Percentiles rank a stretch among this genome's conserved stretches.
Evolutionary conservation across 1,139 yeast species (phyloP).

Genomic region (Pichia sp.): DNA sequence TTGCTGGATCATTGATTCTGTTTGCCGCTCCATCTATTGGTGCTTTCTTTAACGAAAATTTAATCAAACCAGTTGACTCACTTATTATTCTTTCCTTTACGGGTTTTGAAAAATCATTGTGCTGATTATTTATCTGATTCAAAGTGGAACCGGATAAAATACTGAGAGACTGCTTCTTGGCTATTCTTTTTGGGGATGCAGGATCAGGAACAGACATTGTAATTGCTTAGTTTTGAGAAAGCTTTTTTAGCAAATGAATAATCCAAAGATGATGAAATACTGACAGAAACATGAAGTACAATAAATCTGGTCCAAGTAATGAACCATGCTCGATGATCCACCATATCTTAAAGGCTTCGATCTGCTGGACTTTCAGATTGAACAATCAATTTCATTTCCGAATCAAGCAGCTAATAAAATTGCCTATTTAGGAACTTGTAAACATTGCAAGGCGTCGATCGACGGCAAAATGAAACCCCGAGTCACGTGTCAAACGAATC

Average conservation of each 20-base stretch:
- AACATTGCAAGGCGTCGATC: not conserved
- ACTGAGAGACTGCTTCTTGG: constrained; percentile 32
- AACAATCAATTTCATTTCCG: not conserved
- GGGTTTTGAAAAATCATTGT: constrained; percentile 19
- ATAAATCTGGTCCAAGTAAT: not conserved
- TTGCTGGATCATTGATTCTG: not conserved
- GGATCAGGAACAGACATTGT: constrained; percentile 5
- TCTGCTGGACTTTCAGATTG: not conserved
- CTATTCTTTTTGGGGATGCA: constrained; percentile 17
- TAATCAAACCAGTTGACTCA: constrained; percentile 33
- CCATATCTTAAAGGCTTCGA: not conserved
- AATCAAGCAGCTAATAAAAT: not conserved
- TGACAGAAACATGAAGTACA: not conserved
- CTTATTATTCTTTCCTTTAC: constrained; percentile 31
- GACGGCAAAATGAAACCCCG: not conserved
- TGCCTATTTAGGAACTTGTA: constrained; percentile 1
- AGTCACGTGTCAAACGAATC: not conserved
- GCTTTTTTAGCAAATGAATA: not conserved
- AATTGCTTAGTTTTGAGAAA: not conserved
- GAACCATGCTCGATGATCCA: too few relatives aligned
- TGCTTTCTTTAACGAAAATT: constrained; percentile 27
- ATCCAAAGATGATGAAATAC: not conserved
- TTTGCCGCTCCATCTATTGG: not conserved
- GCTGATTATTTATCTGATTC: constrained; percentile 24
- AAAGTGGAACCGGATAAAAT: constrained; percentile 28